Evolutionary conservation across 2,329 filamentous ascomycete species (phyloP), one percentile per base, ranked within the genome.

Genomic region (Hypoxylon sp.): DNA sequence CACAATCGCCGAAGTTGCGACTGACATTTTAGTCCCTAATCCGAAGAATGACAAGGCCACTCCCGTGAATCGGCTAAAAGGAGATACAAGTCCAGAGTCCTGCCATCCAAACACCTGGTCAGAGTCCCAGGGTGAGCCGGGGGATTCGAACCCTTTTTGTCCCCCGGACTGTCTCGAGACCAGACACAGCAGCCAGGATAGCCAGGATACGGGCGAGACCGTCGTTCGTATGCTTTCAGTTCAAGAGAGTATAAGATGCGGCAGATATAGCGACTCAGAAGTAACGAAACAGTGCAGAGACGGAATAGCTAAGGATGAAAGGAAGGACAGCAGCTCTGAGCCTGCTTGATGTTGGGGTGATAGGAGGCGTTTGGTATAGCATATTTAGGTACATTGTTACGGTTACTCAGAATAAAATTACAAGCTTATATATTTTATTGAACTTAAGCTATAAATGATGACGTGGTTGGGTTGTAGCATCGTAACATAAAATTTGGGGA

Each of bases 61-160:
- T 29, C 47, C 19, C 3, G 19, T 19, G 4, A 53, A 14, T 2
- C 24, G 47, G 6, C 10, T 17, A 52, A 10, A 9, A 6, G 22
- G 26, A 9, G 29, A 56, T 9, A 8, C 10, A 14, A 19, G 22
- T 13, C 29, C 60, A 9, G 52, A 44, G n/a, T 73, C 72, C 5
- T 75, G 75, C 37, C 75, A 77, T 44, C 74, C 73, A 3, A 68
- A 77, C 54, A 75, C 69, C 8, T 77, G 71, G 76, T 61, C 74
- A 8, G 62, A 67, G n/a, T 68, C 67, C 13, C 71, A 70, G 31
- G 74, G 76, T 19, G 76, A 77, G 29, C 75, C 76, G 4, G 74
- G 75, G 5, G 60, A 77, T 46, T 76, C 74, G 24, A 74, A 77
- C 37, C 74, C 74, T 3, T 77, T 77, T 46, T 77, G 75, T 48